A percentile compares a stretch with the other conserved stretches of the same genome.
These are phyloP conservation scores for Rhizophora mangle DNA, from an alignment of 345 rosid genomes.

Conservation along the genomic window DNA sequence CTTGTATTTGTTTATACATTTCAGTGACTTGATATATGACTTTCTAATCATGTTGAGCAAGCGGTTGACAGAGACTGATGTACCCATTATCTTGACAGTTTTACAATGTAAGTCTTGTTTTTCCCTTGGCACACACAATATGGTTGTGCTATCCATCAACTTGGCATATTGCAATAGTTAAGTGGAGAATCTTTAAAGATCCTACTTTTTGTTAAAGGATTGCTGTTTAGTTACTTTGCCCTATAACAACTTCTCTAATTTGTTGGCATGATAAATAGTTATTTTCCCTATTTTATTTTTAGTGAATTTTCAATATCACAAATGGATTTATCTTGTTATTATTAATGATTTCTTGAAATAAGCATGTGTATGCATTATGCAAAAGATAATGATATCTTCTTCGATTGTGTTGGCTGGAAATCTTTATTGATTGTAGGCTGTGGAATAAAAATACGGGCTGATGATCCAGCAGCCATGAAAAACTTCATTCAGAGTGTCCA, in stretches of 20 bases:
- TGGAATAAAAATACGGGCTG: constrained; percentile 88
- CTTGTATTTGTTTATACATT: constrained; percentile 4
- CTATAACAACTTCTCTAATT: background rate
- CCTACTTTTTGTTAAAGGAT: background rate
- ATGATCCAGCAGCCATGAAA: constrained; percentile 88
- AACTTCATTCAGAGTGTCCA: constrained; percentile 72
- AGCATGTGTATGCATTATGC: background rate
- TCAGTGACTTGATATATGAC: constrained; percentile 89
- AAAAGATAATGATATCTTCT: too few species aligned
- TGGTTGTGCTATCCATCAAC: background rate
- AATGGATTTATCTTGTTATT: background rate
- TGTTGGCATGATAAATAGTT: background rate
- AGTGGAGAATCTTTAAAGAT: background rate
- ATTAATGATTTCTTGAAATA: background rate
- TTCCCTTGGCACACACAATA: background rate
- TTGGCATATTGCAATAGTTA: background rate
- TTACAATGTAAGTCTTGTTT: constrained; percentile 60
- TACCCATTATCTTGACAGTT: constrained; percentile 70
- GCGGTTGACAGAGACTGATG: constrained; percentile 69
- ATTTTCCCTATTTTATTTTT: background rate
- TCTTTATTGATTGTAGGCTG: constrained; percentile 48
- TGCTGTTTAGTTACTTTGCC: background rate
- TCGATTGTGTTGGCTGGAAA: background rate
- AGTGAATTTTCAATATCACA: background rate
- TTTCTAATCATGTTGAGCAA: constrained; percentile 69